Evolutionary conservation across 768 basidiomycete genomes (phyloP).

Genomic region (Daedalea quercina): DNA sequence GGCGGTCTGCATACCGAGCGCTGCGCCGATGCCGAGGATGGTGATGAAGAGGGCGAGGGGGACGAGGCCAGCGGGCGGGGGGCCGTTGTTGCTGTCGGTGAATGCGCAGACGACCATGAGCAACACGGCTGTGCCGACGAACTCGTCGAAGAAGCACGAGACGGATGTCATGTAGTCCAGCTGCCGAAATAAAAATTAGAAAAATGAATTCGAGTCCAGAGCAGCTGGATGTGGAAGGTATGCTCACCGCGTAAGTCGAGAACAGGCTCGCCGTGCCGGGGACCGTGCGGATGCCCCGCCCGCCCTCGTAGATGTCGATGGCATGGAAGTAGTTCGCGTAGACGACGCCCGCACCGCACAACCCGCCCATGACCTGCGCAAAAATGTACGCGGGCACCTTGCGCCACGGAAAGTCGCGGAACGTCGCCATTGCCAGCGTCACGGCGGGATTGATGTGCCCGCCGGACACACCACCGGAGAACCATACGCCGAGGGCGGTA

Average conservation of each 20-base stretch:
- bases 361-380: conserved; percentile 55
- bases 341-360: conserved; percentile 48
- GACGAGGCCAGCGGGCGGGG: conserved; percentile 42
- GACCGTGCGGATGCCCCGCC: conserved; percentile 46
- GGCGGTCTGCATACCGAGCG: conserved; percentile 60
- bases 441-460: conserved; percentile 52
- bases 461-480: conserved; percentile 58
- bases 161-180: conserved; percentile 36
- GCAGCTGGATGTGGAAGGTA: neutral
- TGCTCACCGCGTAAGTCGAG: conserved; percentile 51
- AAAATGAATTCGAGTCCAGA: neutral
- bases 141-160: conserved; percentile 41
- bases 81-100: conserved; percentile 45
- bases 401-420: conserved; percentile 71
- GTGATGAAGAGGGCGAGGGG: conserved; percentile 51
- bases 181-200: conserved; percentile 14
- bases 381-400: conserved; percentile 70
- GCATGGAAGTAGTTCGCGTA: conserved; percentile 66
- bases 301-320: conserved; percentile 58
- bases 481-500: conserved; percentile 62
- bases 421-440: conserved; percentile 61
- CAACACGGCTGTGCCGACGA: conserved; percentile 49
- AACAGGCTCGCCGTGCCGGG: conserved; percentile 52
- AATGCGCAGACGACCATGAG: conserved; percentile 46
- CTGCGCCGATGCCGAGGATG: conserved; percentile 51